Evolutionary conservation across 805 yeast genomes (phyloP), one percentile per base, ranked within the genome.

Genomic region (Candida ficus): DNA sequence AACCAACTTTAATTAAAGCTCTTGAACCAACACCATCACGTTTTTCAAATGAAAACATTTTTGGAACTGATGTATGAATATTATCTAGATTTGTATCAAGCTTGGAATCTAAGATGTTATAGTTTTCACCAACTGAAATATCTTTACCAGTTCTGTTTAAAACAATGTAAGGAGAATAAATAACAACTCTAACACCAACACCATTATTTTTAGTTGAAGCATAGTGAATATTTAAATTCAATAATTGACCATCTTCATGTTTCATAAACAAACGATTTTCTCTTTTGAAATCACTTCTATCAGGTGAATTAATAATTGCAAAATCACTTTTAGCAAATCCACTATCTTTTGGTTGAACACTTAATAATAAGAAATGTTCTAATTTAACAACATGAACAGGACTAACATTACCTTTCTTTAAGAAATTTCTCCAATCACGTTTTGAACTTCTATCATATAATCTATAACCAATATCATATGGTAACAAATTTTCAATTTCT

Each of bases 121-220:
- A 52, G 12, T 72, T 68, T 26, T 80, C 80, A 37, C 70, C 66
- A 13, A 89, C 60, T 35, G 66, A 70, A 12, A 93, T 47, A 47
- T 77, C 77, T 45, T 71, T 73, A 2, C 85, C 90, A 0, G 96
- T 87, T 52, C 84, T 70, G 60, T 93, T 95, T 47, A 90, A 66
- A 14, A 93, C 65, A 33, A 93, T 69, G 55, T 91, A 93, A 0
- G 97, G 97, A 0, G 96, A 68, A 55, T 78, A 88, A n/a, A 93
- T 68, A 11, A 75, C 73, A 2, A 88, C 73, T 46, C 77, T 74
- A 46, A 80, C 66, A 23, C 88, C 85, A 3, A 83, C 71, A 26
- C 77, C 73, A 9, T 72, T 66, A 0, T 70, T 68, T 11, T 67
- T 70, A 17, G 68, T 63, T 17, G 66, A 67, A 34, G 73, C 70